A percentile compares a stretch with the other conserved stretches of the same genome.
phyloP scores from a whole-genome alignment of 129 eudicot genomes.

The Flaveria sonorensis region DNA sequence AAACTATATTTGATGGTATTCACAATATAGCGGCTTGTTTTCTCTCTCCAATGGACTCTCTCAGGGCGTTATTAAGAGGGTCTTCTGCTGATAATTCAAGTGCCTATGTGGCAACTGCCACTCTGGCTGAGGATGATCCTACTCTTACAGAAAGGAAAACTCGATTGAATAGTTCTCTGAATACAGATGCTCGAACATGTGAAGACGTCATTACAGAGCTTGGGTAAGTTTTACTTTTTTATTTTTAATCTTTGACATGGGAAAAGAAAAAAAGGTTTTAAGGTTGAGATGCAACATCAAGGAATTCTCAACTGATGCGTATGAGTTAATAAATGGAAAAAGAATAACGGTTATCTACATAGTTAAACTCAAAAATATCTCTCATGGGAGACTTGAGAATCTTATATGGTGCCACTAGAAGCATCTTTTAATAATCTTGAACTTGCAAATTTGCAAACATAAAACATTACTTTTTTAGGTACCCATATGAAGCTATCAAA shows the following conservation, averaged over 20 bases:
- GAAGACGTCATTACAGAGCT: constrained; percentile 93
- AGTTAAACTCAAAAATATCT: constrained; percentile 8
- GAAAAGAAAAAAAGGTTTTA: not conserved
- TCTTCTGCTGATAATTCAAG: constrained; percentile 40
- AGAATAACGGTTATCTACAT: not conserved
- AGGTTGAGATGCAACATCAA: constrained; percentile 6
- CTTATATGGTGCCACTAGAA: constrained; percentile 4
- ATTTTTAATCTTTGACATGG: not conserved
- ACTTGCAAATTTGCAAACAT: constrained; percentile 22
- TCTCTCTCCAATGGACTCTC: constrained; percentile 67
- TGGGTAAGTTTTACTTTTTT: constrained; percentile 54
- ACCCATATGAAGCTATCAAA: constrained; percentile 91
- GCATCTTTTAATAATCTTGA: constrained; percentile 18
- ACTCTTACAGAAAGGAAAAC: constrained; percentile 62
- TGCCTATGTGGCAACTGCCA: constrained; percentile 51
- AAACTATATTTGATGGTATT: constrained; percentile 73
- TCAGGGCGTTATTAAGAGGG: constrained; percentile 51
- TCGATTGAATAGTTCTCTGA: constrained; percentile 50
- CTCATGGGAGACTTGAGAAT: constrained; percentile 3
- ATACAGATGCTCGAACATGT: constrained; percentile 94
- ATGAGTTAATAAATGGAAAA: not conserved
- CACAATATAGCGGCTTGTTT: constrained; percentile 78
- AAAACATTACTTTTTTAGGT: constrained; percentile 58
- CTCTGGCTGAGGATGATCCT: constrained; percentile 64
- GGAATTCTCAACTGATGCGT: not conserved